Conservation (phyloP, 768 basidiomycete genomes). For the Lactifluus echinatus region DNA sequence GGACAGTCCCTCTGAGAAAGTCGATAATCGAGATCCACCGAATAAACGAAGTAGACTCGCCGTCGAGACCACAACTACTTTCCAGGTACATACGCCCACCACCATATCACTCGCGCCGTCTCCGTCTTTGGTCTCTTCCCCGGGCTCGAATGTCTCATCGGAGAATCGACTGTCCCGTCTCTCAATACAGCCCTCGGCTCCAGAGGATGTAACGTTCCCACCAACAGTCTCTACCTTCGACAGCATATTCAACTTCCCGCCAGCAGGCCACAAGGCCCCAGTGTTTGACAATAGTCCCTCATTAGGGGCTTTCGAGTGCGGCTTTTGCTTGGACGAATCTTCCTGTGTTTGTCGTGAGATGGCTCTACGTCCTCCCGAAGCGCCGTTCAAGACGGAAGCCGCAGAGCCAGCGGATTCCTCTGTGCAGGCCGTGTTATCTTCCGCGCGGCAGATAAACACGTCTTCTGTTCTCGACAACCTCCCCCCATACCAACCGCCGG, state of each 20-base stretch:
- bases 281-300: constrained; percentile 22
- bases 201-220: constrained; percentile 25
- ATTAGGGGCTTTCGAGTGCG: constrained; percentile 52
- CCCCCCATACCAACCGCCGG: constrained; percentile 71
- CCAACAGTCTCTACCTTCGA: constrained; percentile 27
- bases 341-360: constrained; percentile 76
- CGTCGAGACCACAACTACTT: constrained; percentile 21
- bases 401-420: constrained; percentile 20
- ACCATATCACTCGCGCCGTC: constrained; percentile 25
- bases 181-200: constrained; percentile 24
- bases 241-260: constrained; percentile 32
- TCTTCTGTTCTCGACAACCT: constrained; percentile 68
- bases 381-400: constrained; percentile 25
- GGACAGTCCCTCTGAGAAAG: constrained; percentile 35
- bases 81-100: constrained; percentile 24
- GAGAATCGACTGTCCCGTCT: constrained; percentile 29
- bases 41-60: constrained; percentile 31
- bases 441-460: constrained; percentile 19
- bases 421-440: constrained; percentile 14
- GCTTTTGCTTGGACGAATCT: constrained; percentile 61
- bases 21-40: constrained; percentile 20
- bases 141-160: constrained; percentile 30
- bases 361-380: constrained; percentile 35
- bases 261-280: constrained; percentile 26
- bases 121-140: constrained; percentile 45